A percentile compares a stretch with the other conserved stretches of the same genome.
Evolutionary conservation across 2,329 filamentous ascomycete genomes (phyloP).

Genomic region (Fusarium camptoceras): DNA sequence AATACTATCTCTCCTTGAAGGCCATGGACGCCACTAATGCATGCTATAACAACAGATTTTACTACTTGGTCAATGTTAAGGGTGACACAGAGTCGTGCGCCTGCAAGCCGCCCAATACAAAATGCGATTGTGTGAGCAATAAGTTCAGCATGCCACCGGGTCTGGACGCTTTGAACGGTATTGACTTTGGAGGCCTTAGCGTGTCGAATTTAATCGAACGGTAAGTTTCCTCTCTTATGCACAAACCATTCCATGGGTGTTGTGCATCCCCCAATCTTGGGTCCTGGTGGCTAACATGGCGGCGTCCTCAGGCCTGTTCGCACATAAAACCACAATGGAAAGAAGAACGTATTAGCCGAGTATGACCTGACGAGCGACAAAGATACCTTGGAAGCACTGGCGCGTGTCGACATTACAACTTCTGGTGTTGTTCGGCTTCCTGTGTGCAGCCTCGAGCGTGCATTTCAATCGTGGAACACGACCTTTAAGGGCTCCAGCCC

Average conservation of each 20-base stretch:
- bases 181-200: not conserved
- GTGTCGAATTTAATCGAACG: not conserved
- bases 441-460: not conserved
- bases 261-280: no score
- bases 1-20: not conserved
- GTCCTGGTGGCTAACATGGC: no score
- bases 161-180: not conserved
- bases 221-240: no score
- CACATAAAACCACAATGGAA: not conserved
- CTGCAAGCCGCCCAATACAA: no score
- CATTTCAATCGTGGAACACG: not conserved
- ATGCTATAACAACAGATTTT: not conserved
- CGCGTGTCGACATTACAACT: not conserved
- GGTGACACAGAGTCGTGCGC: no score
- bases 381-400: no score
- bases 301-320: no score
- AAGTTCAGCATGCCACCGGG: not conserved
- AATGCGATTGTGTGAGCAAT: no score
- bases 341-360: no score
- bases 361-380: no score
- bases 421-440: not conserved
- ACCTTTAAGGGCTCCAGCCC: not conserved
- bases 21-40: not conserved
- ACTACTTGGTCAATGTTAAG: conserved; percentile 10
- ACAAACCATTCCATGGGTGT: no score